Evolutionary conservation across 257 asterid genomes (phyloP), one percentile per base, ranked within the genome.

Genomic region (Cruciata laevipes): DNA sequence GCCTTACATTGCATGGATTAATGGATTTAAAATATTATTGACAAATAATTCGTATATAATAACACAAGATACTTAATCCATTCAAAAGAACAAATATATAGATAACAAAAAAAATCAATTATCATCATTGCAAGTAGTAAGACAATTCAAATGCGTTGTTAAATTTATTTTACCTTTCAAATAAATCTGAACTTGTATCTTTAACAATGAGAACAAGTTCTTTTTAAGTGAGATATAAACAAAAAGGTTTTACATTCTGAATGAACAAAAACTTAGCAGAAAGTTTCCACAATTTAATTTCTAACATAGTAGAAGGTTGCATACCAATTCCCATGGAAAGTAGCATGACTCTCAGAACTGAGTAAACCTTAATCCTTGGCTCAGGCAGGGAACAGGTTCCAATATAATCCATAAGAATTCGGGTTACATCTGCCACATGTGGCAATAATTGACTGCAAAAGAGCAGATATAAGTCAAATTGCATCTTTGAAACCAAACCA

Each of bases 391-490:
- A 53, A 53, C 27, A 21, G 10, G 60, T 53, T 53, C 30, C 14
- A 53, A 53, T 18, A 21, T 53, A 9, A 6, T 53, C 3, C 12
- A 12, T 21, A 18, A 53, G 60, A 12, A 53, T 6, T 53, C 60
- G 60, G 24, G 27, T 53, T n/a, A 53, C 13, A 52, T n/a, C 24
- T 7, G 58, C 58, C 23, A 52, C 14, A 53, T 53, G 60, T 20
- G 60, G 60, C 27, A 53, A 53, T 53, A 53, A 53, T 53, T 53
- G 60, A 53, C 60, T 53, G 60, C 60, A 53, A 53, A 52, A 53
- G 60, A 53, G 14, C 60, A 53, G 9, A 20, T 47, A 5, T 3
- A 14, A 47, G 55, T 17, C 24, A 20, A 14, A 18, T 53, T 4
- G 59, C 25, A 53, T 20, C 59, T 53, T 21, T 14, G n/a, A 27